Conservation (phyloP, 192 early-diverging fungal genomes). For the Coemansia sp. region DNA sequence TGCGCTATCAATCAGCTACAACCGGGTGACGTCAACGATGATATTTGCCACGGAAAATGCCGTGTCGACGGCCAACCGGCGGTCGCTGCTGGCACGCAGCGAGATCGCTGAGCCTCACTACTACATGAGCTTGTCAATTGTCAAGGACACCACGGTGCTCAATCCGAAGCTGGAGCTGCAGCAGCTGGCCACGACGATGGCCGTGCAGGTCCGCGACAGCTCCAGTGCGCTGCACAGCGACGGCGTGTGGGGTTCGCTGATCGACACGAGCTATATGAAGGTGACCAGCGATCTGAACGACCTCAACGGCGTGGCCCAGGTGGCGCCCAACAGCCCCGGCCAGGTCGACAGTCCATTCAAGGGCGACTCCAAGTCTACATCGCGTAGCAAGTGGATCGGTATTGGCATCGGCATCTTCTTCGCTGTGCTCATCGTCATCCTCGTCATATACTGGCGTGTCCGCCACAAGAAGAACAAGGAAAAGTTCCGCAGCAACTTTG, state of each 20-base stretch:
- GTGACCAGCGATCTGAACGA: constrained; percentile 31
- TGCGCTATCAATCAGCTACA: constrained; percentile 36
- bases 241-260: constrained; percentile 28
- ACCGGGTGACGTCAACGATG: constrained; percentile 33
- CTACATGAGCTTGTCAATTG: constrained; percentile 45
- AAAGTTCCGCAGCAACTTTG: constrained; percentile 31
- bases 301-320: constrained; percentile 34
- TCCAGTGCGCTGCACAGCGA: constrained; percentile 32
- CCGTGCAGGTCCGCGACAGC: constrained; percentile 25
- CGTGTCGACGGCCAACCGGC: constrained; percentile 7
- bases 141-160: constrained; percentile 25
- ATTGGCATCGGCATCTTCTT: constrained; percentile 36
- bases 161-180: constrained; percentile 46
- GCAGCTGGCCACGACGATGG: constrained; percentile 26
- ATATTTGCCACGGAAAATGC: constrained; percentile 28
- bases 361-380: constrained; percentile 25
- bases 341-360: constrained; percentile 45
- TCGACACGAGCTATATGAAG: constrained; percentile 30
- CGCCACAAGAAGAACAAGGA: constrained; percentile 27
- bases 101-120: constrained; percentile 20
- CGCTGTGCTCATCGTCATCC: constrained; percentile 21
- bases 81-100: constrained; percentile 9
- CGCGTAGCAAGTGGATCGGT: constrained; percentile 49
- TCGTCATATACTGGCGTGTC: constrained; percentile 29
- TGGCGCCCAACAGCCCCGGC: constrained; percentile 34